Conservation (phyloP, 2,329 filamentous ascomycete genomes). For the Orbilia oligospora region DNA sequence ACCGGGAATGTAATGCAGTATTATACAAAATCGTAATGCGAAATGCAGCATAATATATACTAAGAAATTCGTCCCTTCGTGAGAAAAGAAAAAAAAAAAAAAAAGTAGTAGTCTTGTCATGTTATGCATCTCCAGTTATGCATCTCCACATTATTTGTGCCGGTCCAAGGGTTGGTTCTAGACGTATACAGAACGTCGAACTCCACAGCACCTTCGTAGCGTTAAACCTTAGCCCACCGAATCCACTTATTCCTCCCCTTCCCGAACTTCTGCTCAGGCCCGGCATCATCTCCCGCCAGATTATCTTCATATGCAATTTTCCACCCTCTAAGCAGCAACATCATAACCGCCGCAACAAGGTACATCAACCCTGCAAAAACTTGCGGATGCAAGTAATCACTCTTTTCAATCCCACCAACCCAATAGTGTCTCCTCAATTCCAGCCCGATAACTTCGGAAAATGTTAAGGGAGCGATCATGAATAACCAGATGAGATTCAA, state of each 20-base stretch:
- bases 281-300: slow-evolving; percentile 41
- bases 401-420: slow-evolving; percentile 67
- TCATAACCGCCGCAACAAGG: slow-evolving; percentile 71
- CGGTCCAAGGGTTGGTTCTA: neutral
- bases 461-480: slow-evolving; percentile 79
- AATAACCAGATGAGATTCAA: slow-evolving; percentile 81
- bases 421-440: slow-evolving; percentile 68
- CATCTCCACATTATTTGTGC: neutral
- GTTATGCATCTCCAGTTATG: neutral
- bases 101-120: neutral
- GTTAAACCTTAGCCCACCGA: slow-evolving; percentile 54
- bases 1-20: neutral
- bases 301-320: slow-evolving; percentile 73
- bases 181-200: too few species aligned
- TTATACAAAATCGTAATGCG: neutral
- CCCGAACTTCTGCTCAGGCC: slow-evolving; percentile 33
- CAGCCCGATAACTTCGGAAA: slow-evolving; percentile 74
- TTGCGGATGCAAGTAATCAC: slow-evolving; percentile 72
- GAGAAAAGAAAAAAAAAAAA: too few species aligned
- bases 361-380: slow-evolving; percentile 76
- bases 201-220: neutral
- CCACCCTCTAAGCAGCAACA: slow-evolving; percentile 74
- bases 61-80: slow-evolving; percentile 9
- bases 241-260: slow-evolving; percentile 56
- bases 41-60: neutral